phyloP scores from a whole-genome alignment of 148 eudicot genomes.

The Persicaria tinctoria region DNA sequence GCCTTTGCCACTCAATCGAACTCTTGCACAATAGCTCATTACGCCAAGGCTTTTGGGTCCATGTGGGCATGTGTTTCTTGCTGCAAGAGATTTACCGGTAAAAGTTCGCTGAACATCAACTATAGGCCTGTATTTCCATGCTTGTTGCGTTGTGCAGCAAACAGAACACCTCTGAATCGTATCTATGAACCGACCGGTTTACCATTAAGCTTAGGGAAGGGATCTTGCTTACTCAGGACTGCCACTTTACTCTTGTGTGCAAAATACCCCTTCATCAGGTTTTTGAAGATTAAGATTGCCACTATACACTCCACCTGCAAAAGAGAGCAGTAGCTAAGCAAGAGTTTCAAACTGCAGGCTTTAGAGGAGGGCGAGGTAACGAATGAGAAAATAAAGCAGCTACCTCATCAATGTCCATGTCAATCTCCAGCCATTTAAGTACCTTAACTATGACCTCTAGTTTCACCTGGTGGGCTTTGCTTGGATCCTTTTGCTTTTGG shows the following conservation, averaged over 20 bases:
- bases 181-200: slow-evolving; percentile 63
- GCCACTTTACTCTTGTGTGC: slow-evolving; percentile 96
- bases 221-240: slow-evolving; percentile 93
- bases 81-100: neutral
- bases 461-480: slow-evolving; percentile 86
- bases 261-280: slow-evolving; percentile 88
- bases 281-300: slow-evolving; percentile 81
- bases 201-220: slow-evolving; percentile 78
- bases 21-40: neutral
- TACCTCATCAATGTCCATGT: slow-evolving; percentile 97
- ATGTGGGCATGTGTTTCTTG: neutral
- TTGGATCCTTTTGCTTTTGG: slow-evolving; percentile 80
- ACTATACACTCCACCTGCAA: slow-evolving; percentile 89
- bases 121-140: neutral
- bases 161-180: neutral
- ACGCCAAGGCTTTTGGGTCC: too few species aligned
- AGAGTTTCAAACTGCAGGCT: neutral
- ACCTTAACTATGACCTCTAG: slow-evolving; percentile 85
- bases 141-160: neutral
- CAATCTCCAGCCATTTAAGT: slow-evolving; percentile 89
- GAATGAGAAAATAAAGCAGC: neutral
- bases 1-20: neutral
- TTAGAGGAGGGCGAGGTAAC: neutral
- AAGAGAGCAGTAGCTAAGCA: slow-evolving; percentile 7
- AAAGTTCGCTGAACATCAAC: neutral